These are phyloP conservation scores for Ophiostoma sp. DNA, from an alignment of 2,329 filamentous ascomycete genomes.

Conservation along the genomic window DNA sequence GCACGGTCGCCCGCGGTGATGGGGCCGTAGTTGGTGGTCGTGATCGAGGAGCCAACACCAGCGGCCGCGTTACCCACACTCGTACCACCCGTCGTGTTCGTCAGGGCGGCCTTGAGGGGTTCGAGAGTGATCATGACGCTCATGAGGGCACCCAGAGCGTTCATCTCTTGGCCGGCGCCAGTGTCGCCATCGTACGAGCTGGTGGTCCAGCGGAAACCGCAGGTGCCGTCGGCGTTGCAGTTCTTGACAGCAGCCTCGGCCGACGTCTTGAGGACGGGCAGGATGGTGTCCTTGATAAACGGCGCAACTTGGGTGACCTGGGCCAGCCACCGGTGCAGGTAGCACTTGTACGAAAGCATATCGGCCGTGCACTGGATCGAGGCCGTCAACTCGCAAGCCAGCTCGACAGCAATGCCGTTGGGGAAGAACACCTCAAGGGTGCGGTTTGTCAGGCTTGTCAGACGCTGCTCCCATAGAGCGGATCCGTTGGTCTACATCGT, in stretches of 20 bases:
- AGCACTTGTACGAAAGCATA: conserved; percentile 72
- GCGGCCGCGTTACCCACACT: conserved; percentile 38
- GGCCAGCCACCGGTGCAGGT: conserved; percentile 65
- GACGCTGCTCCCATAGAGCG: conserved; percentile 53
- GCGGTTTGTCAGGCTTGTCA: conserved; percentile 57
- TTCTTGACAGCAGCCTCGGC: conserved; percentile 60
- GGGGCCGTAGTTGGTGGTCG: conserved; percentile 19
- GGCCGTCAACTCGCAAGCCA: conserved; percentile 59
- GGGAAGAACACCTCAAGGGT: conserved; percentile 56
- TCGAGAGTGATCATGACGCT: conserved; percentile 43
- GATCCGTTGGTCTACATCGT: conserved; percentile 51
- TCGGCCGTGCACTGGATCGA: conserved; percentile 63
- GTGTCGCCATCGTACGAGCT: conserved; percentile 45
- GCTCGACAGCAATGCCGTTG: conserved; percentile 62
- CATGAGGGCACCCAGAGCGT: conserved; percentile 50
- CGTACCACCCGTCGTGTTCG: conserved; percentile 48
- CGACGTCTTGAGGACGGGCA: conserved; percentile 58
- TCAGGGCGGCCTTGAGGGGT: conserved; percentile 35
- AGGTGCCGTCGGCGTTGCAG: conserved; percentile 60
- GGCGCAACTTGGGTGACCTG: conserved; percentile 64
- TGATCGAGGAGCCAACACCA: conserved; percentile 27
- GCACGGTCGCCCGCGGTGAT: conserved; percentile 41
- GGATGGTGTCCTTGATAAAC: conserved; percentile 53
- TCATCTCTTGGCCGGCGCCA: conserved; percentile 56
- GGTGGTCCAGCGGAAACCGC: conserved; percentile 64